phyloP scores from a whole-genome alignment of 768 basidiomycete species.

The Megacollybia marginata region DNA sequence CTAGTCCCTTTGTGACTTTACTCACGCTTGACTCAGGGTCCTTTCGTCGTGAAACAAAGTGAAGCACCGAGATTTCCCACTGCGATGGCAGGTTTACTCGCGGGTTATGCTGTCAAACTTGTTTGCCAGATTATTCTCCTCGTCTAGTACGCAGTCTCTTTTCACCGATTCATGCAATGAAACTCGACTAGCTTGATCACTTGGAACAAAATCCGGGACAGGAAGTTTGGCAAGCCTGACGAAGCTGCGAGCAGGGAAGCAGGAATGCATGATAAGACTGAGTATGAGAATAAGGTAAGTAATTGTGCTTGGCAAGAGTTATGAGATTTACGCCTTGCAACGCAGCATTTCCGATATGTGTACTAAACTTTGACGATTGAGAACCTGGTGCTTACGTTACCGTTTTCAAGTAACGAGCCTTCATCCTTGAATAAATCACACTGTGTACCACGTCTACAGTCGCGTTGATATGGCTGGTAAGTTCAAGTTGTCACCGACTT shows the following conservation, averaged over 20 bases:
- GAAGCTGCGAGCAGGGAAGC: constrained; percentile 10
- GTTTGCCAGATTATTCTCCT: constrained; percentile 10
- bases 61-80: background rate
- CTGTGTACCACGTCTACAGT: too few species aligned
- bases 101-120: constrained; percentile 6
- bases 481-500: too few species aligned
- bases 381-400: too few species aligned
- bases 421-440: too few species aligned
- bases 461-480: too few species aligned
- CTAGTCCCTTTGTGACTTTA: background rate
- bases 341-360: constrained; percentile 9
- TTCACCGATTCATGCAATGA: background rate
- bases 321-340: background rate
- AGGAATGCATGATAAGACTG: constrained; percentile 16
- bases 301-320: background rate
- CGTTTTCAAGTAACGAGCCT: too few species aligned
- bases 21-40: background rate
- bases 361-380: constrained; percentile 1
- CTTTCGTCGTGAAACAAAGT: constrained; percentile 9
- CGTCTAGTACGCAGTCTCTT: constrained; percentile 2
- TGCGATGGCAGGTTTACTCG: background rate
- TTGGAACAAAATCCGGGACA: constrained; percentile 7
- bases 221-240: constrained; percentile 9
- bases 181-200: constrained; percentile 5
- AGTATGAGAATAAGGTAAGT: constrained; percentile 13